Conservation (phyloP, 306 rosid species). For the Bauhinia variegata region DNA sequence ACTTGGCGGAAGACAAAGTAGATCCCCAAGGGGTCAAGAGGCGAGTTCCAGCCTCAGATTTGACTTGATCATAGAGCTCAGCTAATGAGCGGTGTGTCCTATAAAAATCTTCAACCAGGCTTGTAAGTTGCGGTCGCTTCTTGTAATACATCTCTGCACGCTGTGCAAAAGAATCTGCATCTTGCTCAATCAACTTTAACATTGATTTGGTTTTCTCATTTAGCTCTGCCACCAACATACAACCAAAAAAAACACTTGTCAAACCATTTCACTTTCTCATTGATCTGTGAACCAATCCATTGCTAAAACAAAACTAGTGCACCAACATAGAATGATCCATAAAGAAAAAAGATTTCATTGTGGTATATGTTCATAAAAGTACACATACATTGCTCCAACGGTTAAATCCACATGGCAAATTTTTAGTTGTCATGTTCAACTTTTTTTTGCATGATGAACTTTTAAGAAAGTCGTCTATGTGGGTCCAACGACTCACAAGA, state of each 20-base stretch:
- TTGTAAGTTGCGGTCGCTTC: constrained; percentile 73
- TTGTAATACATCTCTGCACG: constrained; percentile 98
- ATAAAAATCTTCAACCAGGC: constrained; percentile 84
- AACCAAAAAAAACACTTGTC: constrained; percentile 14
- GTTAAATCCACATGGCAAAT: constrained; percentile 39
- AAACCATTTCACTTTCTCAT: constrained; percentile 1
- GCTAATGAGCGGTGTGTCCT: constrained; percentile 76
- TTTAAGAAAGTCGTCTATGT: no score
- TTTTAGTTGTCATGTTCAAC: background rate
- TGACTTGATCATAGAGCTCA: constrained; percentile 75
- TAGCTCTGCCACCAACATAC: constrained; percentile 52
- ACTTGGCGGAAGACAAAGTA: constrained; percentile 62
- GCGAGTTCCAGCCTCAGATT: constrained; percentile 60
- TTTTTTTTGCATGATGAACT: constrained; percentile 4
- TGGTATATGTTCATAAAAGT: constrained; percentile 3
- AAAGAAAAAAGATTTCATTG: background rate
- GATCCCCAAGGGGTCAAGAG: constrained; percentile 51
- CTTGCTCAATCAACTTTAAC: constrained; percentile 71
- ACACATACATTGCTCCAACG: constrained; percentile 34
- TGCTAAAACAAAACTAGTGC: no score
- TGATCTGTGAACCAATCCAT: no score
- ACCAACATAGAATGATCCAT: no score
- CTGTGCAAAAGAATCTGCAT: constrained; percentile 83
- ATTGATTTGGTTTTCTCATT: constrained; percentile 71
- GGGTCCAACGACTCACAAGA: constrained; percentile 14